Percentiles rank a stretch among this genome's conserved stretches.
phyloP scores from a whole-genome alignment of 345 rosid genomes.

The Excoecaria agallocha region DNA sequence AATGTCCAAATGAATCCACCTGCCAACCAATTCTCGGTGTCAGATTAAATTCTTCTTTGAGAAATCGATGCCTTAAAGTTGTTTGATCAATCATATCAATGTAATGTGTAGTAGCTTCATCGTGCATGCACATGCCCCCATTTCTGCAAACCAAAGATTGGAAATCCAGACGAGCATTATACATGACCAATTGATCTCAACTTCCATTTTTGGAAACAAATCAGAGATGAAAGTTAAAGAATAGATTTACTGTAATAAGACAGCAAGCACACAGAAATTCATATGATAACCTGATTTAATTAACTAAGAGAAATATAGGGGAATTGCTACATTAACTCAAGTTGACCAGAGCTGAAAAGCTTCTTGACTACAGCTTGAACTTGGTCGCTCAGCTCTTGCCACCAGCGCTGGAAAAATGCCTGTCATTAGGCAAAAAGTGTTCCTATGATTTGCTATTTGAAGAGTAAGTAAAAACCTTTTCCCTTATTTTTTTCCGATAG shows the following conservation, averaged over 20 bases:
- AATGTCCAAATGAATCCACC: conserved; percentile 57
- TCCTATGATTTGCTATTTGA: background rate
- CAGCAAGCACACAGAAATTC: background rate
- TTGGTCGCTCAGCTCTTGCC: conserved; percentile 47
- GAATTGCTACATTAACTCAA: conserved; percentile 43
- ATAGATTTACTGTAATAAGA: background rate
- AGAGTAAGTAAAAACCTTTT: background rate
- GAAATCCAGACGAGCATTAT: background rate
- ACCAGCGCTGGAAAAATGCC: conserved; percentile 66
- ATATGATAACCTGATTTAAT: background rate
- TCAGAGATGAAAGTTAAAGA: background rate
- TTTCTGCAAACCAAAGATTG: conserved; percentile 37
- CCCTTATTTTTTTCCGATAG: background rate
- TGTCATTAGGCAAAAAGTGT: conserved; percentile 5
- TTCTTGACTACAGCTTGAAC: conserved; percentile 35
- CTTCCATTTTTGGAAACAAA: background rate
- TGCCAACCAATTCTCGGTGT: conserved; percentile 64
- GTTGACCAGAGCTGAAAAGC: conserved; percentile 47
- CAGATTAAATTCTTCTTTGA: no score
- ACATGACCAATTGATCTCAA: background rate
- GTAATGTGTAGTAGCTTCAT: conserved; percentile 46
- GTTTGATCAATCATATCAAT: conserved; percentile 59
- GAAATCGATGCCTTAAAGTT: conserved; percentile 49
- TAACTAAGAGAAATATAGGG: background rate
- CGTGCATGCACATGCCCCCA: conserved; percentile 60